These are phyloP conservation scores for Psilocybe cyanescens DNA, from an alignment of 768 basidiomycete genomes.

Conservation along the genomic window DNA sequence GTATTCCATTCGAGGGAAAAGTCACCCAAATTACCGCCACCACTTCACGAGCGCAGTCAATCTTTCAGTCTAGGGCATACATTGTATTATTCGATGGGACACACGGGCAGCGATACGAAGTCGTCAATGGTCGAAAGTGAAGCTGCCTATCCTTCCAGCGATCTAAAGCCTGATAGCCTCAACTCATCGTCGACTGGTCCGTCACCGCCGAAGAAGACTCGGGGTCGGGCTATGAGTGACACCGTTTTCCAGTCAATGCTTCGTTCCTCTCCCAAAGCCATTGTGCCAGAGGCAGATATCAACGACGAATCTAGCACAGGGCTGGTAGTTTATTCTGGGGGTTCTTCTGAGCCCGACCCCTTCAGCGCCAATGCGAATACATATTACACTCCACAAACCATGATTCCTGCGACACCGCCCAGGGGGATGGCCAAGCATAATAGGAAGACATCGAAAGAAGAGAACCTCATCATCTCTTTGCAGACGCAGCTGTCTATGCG, in stretches of 20 bases:
- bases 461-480: slow-evolving; percentile 70
- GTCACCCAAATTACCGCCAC: slow-evolving; percentile 35
- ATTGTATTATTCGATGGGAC: slow-evolving; percentile 57
- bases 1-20: slow-evolving; percentile 50
- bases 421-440: slow-evolving; percentile 44
- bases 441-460: slow-evolving; percentile 70
- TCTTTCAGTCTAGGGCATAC: slow-evolving; percentile 72
- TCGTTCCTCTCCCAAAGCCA: slow-evolving; percentile 35
- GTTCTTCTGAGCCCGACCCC: slow-evolving; percentile 62
- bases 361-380: slow-evolving; percentile 75
- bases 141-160: slow-evolving; percentile 32
- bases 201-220: slow-evolving; percentile 37
- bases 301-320: slow-evolving; percentile 58
- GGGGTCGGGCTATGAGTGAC: slow-evolving; percentile 64
- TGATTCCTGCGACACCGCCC: slow-evolving; percentile 71
- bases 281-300: slow-evolving; percentile 63
- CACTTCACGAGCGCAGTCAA: slow-evolving; percentile 61
- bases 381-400: slow-evolving; percentile 77
- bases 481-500: slow-evolving; percentile 79
- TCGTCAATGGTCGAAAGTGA: slow-evolving; percentile 24
- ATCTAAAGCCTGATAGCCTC: slow-evolving; percentile 32
- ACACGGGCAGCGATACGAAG: slow-evolving; percentile 21
- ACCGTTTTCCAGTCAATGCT: slow-evolving; percentile 65
- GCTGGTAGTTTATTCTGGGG: slow-evolving; percentile 49
- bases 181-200: slow-evolving; percentile 20